Evolutionary conservation across 164 flowering plant species (phyloP).

Genomic region (Nymphaea colorata): DNA sequence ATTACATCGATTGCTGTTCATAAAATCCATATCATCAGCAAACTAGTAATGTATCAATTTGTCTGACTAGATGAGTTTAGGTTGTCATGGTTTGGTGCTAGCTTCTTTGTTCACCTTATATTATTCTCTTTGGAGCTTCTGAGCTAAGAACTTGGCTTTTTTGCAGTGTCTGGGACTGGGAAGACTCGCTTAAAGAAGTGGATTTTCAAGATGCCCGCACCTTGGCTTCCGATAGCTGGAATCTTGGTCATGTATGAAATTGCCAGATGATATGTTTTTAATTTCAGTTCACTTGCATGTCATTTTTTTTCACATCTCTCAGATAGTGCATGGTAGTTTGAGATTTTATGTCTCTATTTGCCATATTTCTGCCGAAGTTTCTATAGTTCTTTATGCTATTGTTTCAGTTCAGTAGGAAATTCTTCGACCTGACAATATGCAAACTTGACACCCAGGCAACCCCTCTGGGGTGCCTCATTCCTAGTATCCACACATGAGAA

Average conservation of each 20-base stretch:
- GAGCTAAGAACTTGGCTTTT: neutral
- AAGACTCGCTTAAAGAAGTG: slow-evolving; percentile 34
- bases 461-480: no score
- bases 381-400: neutral
- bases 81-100: no score
- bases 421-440: no score
- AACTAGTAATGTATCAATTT: no score
- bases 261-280: neutral
- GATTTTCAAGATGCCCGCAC: slow-evolving; percentile 68
- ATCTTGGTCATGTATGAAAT: slow-evolving; percentile 41
- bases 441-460: no score
- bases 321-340: neutral
- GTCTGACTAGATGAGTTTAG: no score
- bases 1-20: no score
- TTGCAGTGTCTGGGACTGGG: slow-evolving; percentile 83
- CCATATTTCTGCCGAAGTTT: neutral
- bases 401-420: neutral
- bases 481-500: no score
- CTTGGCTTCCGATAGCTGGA: slow-evolving; percentile 75
- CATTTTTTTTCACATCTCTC: no score
- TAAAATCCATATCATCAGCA: no score
- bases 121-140: neutral
- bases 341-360: neutral
- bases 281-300: no score
- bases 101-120: no score